Base-by-base conservation (phyloP, 306 rosid species). In the Lathyrus oleraceus region DNA sequence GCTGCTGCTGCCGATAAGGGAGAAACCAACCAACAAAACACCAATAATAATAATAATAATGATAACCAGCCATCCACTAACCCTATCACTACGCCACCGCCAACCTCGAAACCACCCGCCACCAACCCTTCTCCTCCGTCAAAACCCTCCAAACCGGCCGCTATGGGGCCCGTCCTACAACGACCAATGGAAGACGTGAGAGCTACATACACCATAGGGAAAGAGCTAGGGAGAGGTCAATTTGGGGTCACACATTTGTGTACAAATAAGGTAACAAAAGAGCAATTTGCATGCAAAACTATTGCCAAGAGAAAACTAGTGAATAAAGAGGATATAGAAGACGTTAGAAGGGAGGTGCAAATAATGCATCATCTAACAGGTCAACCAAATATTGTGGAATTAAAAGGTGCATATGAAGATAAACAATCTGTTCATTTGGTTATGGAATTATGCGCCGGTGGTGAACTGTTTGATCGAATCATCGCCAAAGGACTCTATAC, bases 181-280 rank as follows among this genome's bases (percentile, higher is more conserved):
- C 72, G 95, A 35, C 87, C 97, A 0, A 88, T 94, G 97, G 97
- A 88, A 69, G 97, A 94, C 13, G 85, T 94, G 7, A 78, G 83
- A 8, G 65, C 82, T 2, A 77, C 77, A 0, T 94, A 94, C 72
- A 53, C 57, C 28, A 78, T 88, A 0, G 98, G 98, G 0, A 94
- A 94, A 73, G 98, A 94, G 86, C 81, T 94, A 1, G 98, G 98
- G 17, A 63, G 98, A 21, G 98, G 98, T 14, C 97, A 90, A 51
- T 94, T 94, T 8, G 98, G 98, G 1, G 89, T 94, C 0, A 94
- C 98, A 0, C 92, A 88, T 72, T 61, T 87, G 65, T 88, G 96
- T 66, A 90, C 97, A 0, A 72, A 83, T 39, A 94, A 94, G 80
- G 36, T 48, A 1, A 84, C 88, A 0, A 96, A 96, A 0, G 73